phyloP scores from a whole-genome alignment of 1,139 yeast species.

The Pichia sp. region DNA sequence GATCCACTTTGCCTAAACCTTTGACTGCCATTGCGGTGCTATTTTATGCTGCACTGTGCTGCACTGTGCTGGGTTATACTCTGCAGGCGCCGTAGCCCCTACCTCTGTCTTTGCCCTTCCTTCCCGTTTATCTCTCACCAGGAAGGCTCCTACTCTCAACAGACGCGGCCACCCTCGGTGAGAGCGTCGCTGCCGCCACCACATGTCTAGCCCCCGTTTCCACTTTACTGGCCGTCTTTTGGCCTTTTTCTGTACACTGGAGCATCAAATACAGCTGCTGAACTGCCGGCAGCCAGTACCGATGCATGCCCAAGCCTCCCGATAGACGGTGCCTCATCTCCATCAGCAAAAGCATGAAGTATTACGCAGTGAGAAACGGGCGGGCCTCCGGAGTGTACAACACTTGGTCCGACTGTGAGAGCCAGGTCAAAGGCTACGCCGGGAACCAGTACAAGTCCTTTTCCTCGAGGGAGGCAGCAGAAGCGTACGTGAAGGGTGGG shows the following conservation, averaged over 20 bases:
- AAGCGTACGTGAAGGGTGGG: conserved; percentile 9
- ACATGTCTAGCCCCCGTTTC: too few species aligned
- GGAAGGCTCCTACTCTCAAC: not conserved
- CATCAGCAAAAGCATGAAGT: conserved; percentile 15
- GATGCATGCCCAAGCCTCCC: not conserved
- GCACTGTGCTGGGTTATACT: too few species aligned
- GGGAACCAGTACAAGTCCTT: conserved; percentile 20
- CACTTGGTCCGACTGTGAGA: conserved; percentile 20
- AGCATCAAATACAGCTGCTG: too few species aligned
- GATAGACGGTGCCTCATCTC: not conserved
- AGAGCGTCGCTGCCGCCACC: too few species aligned
- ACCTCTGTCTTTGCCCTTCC: too few species aligned
- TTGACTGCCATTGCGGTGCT: conserved; percentile 57
- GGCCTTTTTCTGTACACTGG: too few species aligned
- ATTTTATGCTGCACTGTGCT: too few species aligned
- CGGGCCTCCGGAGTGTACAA: conserved; percentile 18
- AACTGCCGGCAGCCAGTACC: too few species aligned
- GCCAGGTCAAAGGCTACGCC: conserved; percentile 18
- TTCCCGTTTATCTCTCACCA: too few species aligned
- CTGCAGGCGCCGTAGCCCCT: too few species aligned
- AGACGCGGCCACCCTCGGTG: not conserved
- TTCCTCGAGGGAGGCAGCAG: conserved; percentile 16
- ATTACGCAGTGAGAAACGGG: conserved; percentile 24
- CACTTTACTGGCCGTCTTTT: too few species aligned
- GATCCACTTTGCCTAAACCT: conserved; percentile 75